Base-by-base conservation (phyloP, 208 protist genomes). In the Histomonas meleagridis region DNA sequence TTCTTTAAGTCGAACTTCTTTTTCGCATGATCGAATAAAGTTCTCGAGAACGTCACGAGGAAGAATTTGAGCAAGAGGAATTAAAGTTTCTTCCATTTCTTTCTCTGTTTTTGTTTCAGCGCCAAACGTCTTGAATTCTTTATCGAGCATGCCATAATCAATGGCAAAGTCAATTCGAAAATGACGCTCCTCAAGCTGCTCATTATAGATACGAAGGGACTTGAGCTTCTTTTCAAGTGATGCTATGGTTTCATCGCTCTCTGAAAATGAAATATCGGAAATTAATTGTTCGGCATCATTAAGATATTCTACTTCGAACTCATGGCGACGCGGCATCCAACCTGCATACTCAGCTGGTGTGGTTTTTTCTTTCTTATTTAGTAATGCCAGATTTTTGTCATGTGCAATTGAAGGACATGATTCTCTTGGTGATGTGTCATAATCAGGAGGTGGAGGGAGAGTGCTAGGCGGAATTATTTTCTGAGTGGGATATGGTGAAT, bases 261-360 rank as follows among this genome's bases (percentile, higher is more conserved):
- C 76, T 55, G 38, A 51, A 49, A 86, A 86, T 18, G 76, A 55
- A 38, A 86, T 43, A 86, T 43, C 46, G 9, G 76, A 40, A n/a
- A 86, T 86, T 55, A 86, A 55, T 35, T 86, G 76, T 28, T 86
- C 76, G 12, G 76, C 76, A 51, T 86, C 76, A 55, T 86, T 86
- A 38, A 51, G 32, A 35, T 86, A 86, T 49, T 86, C 76, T 2
- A 86, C 76, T 86, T 86, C 76, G 32, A 86, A 86, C 55, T 86
- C 76, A 55, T 43, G 32, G 32, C 76, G 43, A 38, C 76, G 40
- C 7, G 76, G 76, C 76, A 86, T 86, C 76, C 76, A 86, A 18
- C 76, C 76, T 38, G 76, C 76, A 55, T 57, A 86, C 38, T 86
- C 76, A 38, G 76, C 76, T 16, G 76, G 76, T 32, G 76, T 86